Evolutionary conservation across 1,284 basidiomycete species (phyloP), one percentile per base, ranked within the genome.

Genomic region (Peniophora sp.): DNA sequence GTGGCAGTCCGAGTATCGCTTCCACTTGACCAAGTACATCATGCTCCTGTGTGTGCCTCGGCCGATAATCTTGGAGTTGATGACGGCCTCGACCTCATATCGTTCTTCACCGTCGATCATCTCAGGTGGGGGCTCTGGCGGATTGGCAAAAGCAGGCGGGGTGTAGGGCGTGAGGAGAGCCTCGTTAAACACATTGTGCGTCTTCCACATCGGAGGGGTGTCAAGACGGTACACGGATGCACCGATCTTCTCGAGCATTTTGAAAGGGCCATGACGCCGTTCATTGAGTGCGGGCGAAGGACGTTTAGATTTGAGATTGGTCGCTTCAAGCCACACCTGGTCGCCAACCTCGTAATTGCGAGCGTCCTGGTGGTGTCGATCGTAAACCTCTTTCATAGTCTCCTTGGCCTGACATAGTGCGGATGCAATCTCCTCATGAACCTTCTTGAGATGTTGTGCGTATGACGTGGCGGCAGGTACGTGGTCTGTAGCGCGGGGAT

Each of bases 401-500:
- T 41, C 39, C 2, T 41, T 2, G 39, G 9, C 15, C 2, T n/a
- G n/a, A 1, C n/a, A 9, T 9, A 41, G 39, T 9, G 15, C 2
- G 5, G 39, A 6, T 8, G 5, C n/a, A 6, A 22, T 15, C 39
- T 41, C 39, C n/a, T n/a, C n/a, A 15, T 41, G n/a, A 15, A 41
- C 20, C n/a, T 41, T 22, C 39, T 17, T 41, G 5, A 41, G 15
- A 5, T 5, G 6, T 5, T 5, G 5, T 6, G 39, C 39, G 8
- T 41, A 22, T n/a, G 5, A 5, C 5, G 27, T 32, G 27, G 27
- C 12, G 27, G 27, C 27, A 6, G 27, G 27, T 6, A 32, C 27
- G 27, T 5, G 5, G 12, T 32, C 27, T 32, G 5, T 12, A 32
- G 27, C 27, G 47, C 70, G 65, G 1, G 67, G 58, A 35, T 64